Conservation (phyloP, 805 yeast species). For the Candida coleopterorum region DNA sequence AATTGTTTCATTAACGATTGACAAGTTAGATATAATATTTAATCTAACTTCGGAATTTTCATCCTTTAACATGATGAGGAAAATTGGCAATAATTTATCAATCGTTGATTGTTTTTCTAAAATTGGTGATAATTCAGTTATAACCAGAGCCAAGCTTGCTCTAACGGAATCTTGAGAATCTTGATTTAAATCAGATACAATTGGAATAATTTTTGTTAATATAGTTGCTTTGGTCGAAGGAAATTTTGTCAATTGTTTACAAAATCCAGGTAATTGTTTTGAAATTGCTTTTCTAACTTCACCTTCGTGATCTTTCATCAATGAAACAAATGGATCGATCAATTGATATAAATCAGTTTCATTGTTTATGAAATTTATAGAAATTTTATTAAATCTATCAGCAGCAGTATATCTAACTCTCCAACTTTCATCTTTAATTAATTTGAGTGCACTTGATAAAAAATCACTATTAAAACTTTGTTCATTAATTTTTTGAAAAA, state of each 20-base stretch:
- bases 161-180: constrained; percentile 93
- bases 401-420: constrained; percentile 98
- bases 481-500: constrained; percentile 57
- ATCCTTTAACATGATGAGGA: constrained; percentile 90
- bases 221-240: constrained; percentile 43
- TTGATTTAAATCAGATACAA: constrained; percentile 74
- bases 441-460: constrained; percentile 58
- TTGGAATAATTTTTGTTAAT: constrained; percentile 71
- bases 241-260: constrained; percentile 42
- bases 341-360: constrained; percentile 54
- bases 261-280: constrained; percentile 79
- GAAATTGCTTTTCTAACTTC: constrained; percentile 96
- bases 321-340: constrained; percentile 64
- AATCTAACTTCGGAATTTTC: constrained; percentile 95
- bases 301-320: constrained; percentile 90
- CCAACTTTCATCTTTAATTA: constrained; percentile 92
- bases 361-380: constrained; percentile 55
- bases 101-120: constrained; percentile 82
- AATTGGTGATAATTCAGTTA: constrained; percentile 81
- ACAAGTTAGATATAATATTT: constrained; percentile 87
- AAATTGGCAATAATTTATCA: constrained; percentile 78
- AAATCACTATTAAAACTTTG: constrained; percentile 57
- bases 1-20: constrained; percentile 87
- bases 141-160: constrained; percentile 83
- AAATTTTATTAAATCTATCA: constrained; percentile 79